Conservation (phyloP, 2,329 filamentous ascomycete genomes). For the Cryoendolithus antarcticus region DNA sequence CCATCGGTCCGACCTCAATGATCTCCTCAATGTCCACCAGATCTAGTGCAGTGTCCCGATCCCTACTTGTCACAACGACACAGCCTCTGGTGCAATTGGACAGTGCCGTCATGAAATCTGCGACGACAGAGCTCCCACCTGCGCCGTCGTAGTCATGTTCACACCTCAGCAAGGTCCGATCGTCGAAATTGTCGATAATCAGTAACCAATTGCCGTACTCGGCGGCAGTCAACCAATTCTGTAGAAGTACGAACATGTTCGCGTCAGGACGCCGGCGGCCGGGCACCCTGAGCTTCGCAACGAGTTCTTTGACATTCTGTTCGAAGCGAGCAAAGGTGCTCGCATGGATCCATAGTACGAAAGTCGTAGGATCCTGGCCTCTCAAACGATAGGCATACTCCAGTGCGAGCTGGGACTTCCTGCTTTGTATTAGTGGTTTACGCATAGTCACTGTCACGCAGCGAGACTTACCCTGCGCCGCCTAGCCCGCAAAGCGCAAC, state of each 20-base stretch:
- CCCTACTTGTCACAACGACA: neutral
- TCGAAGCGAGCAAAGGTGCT: constrained; percentile 13
- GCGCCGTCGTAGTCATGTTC: neutral
- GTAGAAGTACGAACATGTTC: constrained; percentile 11
- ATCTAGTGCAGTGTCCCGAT: neutral
- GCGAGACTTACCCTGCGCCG: constrained; percentile 13
- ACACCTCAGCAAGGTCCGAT: neutral
- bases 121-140: neutral
- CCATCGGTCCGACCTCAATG: neutral
- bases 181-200: constrained; percentile 1
- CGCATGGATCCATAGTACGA: constrained; percentile 15
- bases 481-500: constrained; percentile 14
- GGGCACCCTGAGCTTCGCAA: constrained; percentile 6
- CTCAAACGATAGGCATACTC: constrained; percentile 10
- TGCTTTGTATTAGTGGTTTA: neutral
- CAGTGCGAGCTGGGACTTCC: constrained; percentile 18
- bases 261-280: constrained; percentile 7
- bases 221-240: constrained; percentile 10
- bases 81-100: neutral
- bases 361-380: constrained; percentile 8
- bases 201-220: constrained; percentile 4
- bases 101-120: neutral
- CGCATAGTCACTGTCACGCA: neutral
- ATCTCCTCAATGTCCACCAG: neutral
- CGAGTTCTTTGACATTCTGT: constrained; percentile 8